Evolutionary conservation across 2,329 filamentous ascomycete genomes (phyloP).

Genomic region (Fusarium torreyae): DNA sequence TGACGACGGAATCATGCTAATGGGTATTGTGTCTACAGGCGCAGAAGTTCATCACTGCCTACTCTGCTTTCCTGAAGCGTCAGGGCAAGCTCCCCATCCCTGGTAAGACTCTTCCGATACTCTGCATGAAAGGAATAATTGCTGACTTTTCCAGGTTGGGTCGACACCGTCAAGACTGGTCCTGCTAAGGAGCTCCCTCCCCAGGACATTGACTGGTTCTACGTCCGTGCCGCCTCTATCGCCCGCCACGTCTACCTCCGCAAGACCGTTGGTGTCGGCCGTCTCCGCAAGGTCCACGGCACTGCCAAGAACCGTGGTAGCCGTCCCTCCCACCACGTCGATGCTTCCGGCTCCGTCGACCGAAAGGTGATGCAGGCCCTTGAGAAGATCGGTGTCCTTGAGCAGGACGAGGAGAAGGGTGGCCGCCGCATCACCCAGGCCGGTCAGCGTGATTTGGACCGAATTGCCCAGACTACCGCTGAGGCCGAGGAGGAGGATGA

Average conservation of each 20-base stretch:
- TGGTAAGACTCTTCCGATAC: constrained; percentile 69
- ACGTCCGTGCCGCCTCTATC: constrained; percentile 90
- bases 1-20: constrained; percentile 82
- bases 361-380: constrained; percentile 97
- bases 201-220: constrained; percentile 98
- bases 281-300: constrained; percentile 96
- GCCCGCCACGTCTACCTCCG: constrained; percentile 99
- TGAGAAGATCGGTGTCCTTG: constrained; percentile 99
- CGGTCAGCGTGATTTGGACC: constrained; percentile 99
- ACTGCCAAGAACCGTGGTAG: constrained; percentile 97
- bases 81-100: constrained; percentile 94
- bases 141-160: constrained; percentile 79
- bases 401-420: constrained; percentile 98
- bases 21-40: constrained; percentile 72
- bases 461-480: constrained; percentile 85
- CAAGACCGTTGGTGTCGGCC: constrained; percentile 99
- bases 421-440: constrained; percentile 98
- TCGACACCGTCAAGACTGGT: constrained; percentile 99
- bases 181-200: constrained; percentile 97
- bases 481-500: constrained; percentile 79
- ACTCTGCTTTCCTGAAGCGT: constrained; percentile 92
- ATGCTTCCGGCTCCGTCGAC: constrained; percentile 95
- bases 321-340: constrained; percentile 93
- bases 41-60: constrained; percentile 90
- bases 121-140: not conserved